phyloP scores from a whole-genome alignment of 345 rosid species.

The Psidium friedrichsthalianum region DNA sequence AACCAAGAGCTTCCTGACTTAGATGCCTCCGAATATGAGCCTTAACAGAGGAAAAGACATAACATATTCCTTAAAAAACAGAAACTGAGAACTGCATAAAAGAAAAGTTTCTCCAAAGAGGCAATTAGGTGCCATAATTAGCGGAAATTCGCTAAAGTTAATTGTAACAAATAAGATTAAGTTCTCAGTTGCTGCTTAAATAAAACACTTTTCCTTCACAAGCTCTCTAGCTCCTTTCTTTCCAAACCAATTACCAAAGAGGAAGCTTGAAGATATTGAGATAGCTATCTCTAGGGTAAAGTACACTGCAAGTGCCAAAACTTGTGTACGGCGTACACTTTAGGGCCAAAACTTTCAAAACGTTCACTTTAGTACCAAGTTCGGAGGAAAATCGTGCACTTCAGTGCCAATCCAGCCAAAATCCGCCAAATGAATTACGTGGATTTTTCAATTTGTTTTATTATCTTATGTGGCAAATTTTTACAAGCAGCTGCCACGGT shows the following conservation, averaged over 20 bases:
- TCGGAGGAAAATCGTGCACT: no score
- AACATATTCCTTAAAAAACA: not conserved
- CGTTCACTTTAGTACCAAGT: no score
- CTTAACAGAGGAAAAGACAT: constrained; percentile 26
- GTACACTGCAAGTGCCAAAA: no score
- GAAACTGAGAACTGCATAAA: not conserved
- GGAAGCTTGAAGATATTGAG: not conserved
- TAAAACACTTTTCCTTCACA: not conserved
- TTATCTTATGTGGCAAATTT: no score
- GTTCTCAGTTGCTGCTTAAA: not conserved
- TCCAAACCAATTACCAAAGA: not conserved
- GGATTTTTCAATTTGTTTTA: no score
- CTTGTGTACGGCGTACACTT: no score
- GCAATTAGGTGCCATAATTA: not conserved
- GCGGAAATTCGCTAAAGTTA: not conserved
- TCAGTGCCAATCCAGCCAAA: no score
- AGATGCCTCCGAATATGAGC: constrained; percentile 76
- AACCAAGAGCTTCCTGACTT: constrained; percentile 85
- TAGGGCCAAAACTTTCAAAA: no score
- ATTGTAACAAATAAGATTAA: not conserved
- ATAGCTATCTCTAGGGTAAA: no score
- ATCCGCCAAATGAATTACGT: no score
- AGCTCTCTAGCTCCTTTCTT: not conserved
- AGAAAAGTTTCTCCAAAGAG: not conserved
- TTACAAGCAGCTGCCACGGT: no score